Percentiles rank a stretch among this genome's conserved stretches.
Conservation (phyloP, 495 filamentous ascomycete species). For the Penicillium lagena region DNA sequence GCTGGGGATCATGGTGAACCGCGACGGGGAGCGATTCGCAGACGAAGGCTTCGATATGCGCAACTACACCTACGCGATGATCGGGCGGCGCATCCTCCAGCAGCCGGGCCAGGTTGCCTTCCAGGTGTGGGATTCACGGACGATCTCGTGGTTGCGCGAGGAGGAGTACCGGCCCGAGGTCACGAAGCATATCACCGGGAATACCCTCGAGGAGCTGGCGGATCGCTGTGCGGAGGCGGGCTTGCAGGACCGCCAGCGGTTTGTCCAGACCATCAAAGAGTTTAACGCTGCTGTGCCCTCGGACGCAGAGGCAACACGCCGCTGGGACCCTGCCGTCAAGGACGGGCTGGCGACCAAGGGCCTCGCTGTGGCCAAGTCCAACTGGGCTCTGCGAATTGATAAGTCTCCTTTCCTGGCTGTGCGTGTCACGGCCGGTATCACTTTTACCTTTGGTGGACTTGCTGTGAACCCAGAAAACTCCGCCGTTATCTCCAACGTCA, state of each 20-base stretch:
- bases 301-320: not conserved
- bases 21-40: constrained; percentile 50
- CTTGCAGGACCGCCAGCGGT: constrained; percentile 28
- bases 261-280: constrained; percentile 39
- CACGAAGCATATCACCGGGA: constrained; percentile 40
- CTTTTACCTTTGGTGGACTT: constrained; percentile 61
- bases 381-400: constrained; percentile 56
- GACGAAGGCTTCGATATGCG: constrained; percentile 57
- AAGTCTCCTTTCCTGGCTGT: constrained; percentile 52
- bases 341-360: constrained; percentile 48
- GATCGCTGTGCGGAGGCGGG: constrained; percentile 36
- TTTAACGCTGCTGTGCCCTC: constrained; percentile 47
- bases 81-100: constrained; percentile 48
- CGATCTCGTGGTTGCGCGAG: constrained; percentile 36
- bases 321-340: constrained; percentile 48
- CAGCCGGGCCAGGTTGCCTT: constrained; percentile 52
- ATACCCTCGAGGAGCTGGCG: constrained; percentile 47
- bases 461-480: constrained; percentile 41
- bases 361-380: constrained; percentile 48
- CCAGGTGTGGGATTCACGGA: constrained; percentile 54
- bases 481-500: constrained; percentile 37
- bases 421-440: constrained; percentile 53
- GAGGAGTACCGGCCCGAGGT: constrained; percentile 55
- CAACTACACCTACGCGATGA: constrained; percentile 60
- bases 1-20: constrained; percentile 56